phyloP scores from a whole-genome alignment of 495 filamentous ascomycete species.

The Gamarada debralockiae region DNA sequence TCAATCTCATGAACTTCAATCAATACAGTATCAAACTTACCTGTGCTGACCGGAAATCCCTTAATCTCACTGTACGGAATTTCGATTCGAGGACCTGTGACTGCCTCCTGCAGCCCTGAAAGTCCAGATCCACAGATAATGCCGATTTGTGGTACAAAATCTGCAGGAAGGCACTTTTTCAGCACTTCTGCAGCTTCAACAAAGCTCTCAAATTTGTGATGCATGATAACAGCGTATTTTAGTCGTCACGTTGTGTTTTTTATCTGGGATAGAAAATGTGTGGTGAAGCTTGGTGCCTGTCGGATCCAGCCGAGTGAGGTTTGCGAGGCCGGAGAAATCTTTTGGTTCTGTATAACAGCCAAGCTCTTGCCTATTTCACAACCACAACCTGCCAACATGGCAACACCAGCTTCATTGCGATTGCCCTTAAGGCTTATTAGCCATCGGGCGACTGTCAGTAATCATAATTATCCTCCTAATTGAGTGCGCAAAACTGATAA shows the following conservation, averaged over 20 bases:
- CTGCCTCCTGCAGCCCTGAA: constrained; percentile 58
- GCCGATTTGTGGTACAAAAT: constrained; percentile 55
- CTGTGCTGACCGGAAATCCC: constrained; percentile 61
- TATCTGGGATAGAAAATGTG: neutral
- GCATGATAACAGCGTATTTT: neutral
- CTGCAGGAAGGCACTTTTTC: constrained; percentile 35
- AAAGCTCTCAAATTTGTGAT: constrained; percentile 29
- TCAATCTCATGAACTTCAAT: neutral
- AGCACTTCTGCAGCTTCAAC: constrained; percentile 38
- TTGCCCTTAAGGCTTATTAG: constrained; percentile 5
- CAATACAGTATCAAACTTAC: constrained; percentile 37
- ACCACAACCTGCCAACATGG: constrained; percentile 5
- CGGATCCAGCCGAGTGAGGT: neutral
- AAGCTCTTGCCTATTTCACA: neutral
- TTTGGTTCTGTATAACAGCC: neutral
- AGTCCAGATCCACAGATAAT: constrained; percentile 75
- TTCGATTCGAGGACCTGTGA: constrained; percentile 53
- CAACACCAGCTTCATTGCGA: constrained; percentile 7
- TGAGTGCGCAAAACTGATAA: neutral
- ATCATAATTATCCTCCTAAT: neutral
- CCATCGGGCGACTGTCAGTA: constrained; percentile 4
- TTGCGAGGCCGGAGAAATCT: neutral
- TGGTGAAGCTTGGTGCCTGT: neutral
- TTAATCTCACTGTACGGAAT: constrained; percentile 61
- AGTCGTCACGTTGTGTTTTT: neutral